These are phyloP conservation scores for Fusarium sororula DNA, from an alignment of 2,329 filamentous ascomycete genomes.

Conservation along the genomic window DNA sequence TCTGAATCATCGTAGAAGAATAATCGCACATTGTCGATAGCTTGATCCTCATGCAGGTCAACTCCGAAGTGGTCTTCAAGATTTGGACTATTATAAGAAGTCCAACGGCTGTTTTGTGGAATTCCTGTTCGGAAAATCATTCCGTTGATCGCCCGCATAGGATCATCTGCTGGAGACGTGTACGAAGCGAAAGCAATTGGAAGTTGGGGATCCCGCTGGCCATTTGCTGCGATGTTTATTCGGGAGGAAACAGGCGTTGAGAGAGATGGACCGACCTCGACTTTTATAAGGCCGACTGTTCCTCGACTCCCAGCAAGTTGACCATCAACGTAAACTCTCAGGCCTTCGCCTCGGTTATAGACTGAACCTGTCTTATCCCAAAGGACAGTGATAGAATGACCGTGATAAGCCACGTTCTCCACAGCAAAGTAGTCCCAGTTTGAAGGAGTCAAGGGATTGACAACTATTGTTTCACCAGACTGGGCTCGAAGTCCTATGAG, in stretches of 20 bases:
- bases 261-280: neutral
- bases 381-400: neutral
- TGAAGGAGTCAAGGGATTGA: neutral
- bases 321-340: neutral
- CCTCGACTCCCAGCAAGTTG: neutral
- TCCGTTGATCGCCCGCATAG: neutral
- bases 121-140: neutral
- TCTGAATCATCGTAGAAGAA: neutral
- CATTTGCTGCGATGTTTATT: neutral
- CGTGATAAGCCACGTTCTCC: neutral
- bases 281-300: neutral
- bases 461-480: neutral
- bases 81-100: neutral
- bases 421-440: neutral
- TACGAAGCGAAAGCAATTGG: neutral
- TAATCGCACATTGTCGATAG: neutral
- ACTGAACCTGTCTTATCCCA: neutral
- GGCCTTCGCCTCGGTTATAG: neutral
- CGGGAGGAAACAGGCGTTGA: accelerated
- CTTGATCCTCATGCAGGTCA: neutral
- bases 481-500: neutral
- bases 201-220: neutral
- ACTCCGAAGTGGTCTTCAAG: neutral
- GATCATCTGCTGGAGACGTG: neutral
- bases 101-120: neutral